A percentile compares a stretch with the other conserved stretches of the same genome.
phyloP scores from a whole-genome alignment of 2,329 filamentous ascomycete species.

The Pyricularia sp. region DNA sequence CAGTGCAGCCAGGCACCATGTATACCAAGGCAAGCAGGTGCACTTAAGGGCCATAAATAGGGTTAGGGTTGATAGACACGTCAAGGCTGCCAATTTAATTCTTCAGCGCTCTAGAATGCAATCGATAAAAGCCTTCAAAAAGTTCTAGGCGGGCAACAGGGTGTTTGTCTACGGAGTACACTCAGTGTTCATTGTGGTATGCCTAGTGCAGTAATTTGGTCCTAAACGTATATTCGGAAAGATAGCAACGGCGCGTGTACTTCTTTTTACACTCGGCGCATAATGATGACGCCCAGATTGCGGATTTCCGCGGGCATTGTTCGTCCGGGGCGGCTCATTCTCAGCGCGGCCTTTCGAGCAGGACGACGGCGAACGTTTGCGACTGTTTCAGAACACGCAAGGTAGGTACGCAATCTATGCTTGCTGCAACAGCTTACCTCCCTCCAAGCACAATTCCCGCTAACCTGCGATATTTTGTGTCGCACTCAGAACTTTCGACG shows the following conservation, averaged over 20 bases:
- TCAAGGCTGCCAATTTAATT: not conserved
- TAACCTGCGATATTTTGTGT: too few species aligned
- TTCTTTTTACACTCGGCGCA: not conserved
- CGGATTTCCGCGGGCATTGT: not conserved
- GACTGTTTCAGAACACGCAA: constrained; percentile 1
- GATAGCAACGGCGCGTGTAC: not conserved
- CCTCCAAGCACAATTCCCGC: not conserved
- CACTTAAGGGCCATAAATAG: too few species aligned
- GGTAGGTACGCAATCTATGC: not conserved
- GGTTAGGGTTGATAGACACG: not conserved
- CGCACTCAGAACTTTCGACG: constrained; percentile 62
- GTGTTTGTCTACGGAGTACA: not conserved
- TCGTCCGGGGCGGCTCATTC: not conserved
- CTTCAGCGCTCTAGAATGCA: not conserved
- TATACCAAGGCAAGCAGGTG: too few species aligned
- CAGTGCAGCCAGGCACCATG: too few species aligned
- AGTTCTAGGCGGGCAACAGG: not conserved
- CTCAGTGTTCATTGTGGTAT: not conserved
- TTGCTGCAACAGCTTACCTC: too few species aligned
- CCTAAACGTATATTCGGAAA: not conserved
- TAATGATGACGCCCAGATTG: not conserved
- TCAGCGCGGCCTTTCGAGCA: not conserved
- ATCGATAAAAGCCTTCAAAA: not conserved
- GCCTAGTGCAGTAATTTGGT: not conserved
- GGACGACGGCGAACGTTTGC: constrained; percentile 5